These are phyloP conservation scores for Raffaelea albimanens DNA, from an alignment of 2,329 filamentous ascomycete genomes.

Conservation along the genomic window DNA sequence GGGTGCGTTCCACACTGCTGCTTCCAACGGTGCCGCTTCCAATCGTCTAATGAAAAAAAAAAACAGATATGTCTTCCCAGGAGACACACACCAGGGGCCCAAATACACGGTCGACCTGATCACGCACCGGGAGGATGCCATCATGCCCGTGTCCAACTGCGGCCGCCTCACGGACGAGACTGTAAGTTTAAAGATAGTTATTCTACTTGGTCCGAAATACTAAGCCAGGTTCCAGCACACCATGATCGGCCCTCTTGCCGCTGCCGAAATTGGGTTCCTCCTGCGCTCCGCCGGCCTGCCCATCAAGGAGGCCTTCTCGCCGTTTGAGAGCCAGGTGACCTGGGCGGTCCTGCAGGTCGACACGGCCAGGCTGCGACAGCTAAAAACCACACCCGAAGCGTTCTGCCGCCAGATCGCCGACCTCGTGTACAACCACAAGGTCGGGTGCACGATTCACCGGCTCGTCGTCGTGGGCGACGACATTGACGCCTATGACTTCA, in stretches of 20 bases:
- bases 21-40: background rate
- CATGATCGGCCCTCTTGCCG: slow-evolving; percentile 22
- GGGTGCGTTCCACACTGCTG: slow-evolving; percentile 14
- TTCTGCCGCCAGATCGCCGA: slow-evolving; percentile 32
- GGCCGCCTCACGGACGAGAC: slow-evolving; percentile 36
- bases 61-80: slow-evolving; percentile 20
- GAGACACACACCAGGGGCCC: slow-evolving; percentile 26
- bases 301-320: slow-evolving; percentile 31
- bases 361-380: slow-evolving; percentile 41
- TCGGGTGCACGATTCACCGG: slow-evolving; percentile 31
- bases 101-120: slow-evolving; percentile 34
- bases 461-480: slow-evolving; percentile 38
- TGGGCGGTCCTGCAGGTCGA: slow-evolving; percentile 48
- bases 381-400: slow-evolving; percentile 35
- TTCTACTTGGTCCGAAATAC: background rate
- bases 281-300: slow-evolving; percentile 28
- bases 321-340: slow-evolving; percentile 35
- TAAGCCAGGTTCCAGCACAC: slow-evolving; percentile 18
- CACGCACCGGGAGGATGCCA: slow-evolving; percentile 36
- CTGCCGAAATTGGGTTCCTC: slow-evolving; percentile 30
- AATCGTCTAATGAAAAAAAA: too few species aligned
- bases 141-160: slow-evolving; percentile 36
- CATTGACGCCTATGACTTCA: slow-evolving; percentile 34
- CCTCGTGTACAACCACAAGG: slow-evolving; percentile 31
- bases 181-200: slow-evolving; percentile 6